phyloP scores from a whole-genome alignment of 1,284 basidiomycete genomes.

The Blastosporella zonata region DNA sequence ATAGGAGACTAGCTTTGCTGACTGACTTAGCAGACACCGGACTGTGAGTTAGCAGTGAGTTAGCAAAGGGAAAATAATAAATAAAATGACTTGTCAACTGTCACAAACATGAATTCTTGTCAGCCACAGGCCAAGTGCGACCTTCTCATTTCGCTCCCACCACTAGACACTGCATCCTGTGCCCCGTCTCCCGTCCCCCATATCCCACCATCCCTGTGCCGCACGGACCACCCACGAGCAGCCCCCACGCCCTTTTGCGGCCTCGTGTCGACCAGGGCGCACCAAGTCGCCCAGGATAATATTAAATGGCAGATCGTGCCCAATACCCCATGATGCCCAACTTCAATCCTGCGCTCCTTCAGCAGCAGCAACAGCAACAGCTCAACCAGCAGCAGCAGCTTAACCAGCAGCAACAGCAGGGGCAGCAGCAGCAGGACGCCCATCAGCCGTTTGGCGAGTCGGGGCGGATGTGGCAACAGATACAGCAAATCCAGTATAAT shows the following conservation, averaged over 20 bases:
- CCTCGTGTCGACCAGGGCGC: constrained; percentile 16
- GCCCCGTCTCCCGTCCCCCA: constrained; percentile 14
- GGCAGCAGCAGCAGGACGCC: constrained; percentile 37
- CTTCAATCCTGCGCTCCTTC: constrained; percentile 41
- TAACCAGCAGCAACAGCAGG: constrained; percentile 44
- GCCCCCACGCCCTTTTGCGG: constrained; percentile 22
- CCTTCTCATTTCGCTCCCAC: constrained; percentile 43
- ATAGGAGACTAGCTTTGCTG: background rate
- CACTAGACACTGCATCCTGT: constrained; percentile 27
- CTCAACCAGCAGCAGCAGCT: constrained; percentile 34
- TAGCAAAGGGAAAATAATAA: constrained; percentile 11
- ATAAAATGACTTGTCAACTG: constrained; percentile 21
- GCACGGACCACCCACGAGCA: constrained; percentile 3
- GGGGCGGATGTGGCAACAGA: constrained; percentile 53
- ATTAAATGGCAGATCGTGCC: constrained; percentile 63
- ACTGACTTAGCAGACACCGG: constrained; percentile 9
- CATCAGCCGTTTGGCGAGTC: constrained; percentile 48
- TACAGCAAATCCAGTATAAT: constrained; percentile 47
- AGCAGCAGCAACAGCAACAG: constrained; percentile 43
- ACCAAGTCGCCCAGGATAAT: constrained; percentile 29
- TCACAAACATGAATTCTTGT: constrained; percentile 36
- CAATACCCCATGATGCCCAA: constrained; percentile 49
- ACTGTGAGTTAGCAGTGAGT: background rate
- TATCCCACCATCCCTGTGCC: background rate
- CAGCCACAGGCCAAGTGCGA: constrained; percentile 40